phyloP scores from a whole-genome alignment of 2,329 filamentous ascomycete species.

The Proliferodiscus dingleyae region DNA sequence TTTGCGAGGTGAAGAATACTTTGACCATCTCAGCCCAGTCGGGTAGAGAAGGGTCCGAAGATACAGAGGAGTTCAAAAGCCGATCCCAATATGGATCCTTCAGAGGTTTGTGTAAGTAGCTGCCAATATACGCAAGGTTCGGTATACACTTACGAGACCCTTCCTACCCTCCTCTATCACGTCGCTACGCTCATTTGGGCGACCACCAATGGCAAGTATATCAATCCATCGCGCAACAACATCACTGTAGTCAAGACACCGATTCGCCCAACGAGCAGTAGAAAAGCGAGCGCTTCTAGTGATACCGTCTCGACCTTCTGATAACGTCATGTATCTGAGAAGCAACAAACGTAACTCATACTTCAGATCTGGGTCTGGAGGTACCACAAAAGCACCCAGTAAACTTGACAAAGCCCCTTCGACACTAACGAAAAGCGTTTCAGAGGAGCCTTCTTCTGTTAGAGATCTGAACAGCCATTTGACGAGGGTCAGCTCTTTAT shows the following conservation, averaged over 20 bases:
- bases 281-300: constrained; percentile 76
- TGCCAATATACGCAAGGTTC: constrained; percentile 24
- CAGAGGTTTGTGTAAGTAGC: constrained; percentile 1
- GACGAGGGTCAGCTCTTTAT: constrained; percentile 48
- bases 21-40: constrained; percentile 48
- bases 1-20: constrained; percentile 43
- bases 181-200: constrained; percentile 67
- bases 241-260: constrained; percentile 76
- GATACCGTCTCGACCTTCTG: constrained; percentile 41
- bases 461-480: constrained; percentile 82
- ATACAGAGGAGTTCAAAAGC: constrained; percentile 52
- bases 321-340: constrained; percentile 60
- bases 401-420: constrained; percentile 83
- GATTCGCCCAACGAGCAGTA: constrained; percentile 83
- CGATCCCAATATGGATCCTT: constrained; percentile 61
- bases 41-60: constrained; percentile 38
- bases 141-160: constrained; percentile 68
- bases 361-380: constrained; percentile 34
- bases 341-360: constrained; percentile 46
- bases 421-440: constrained; percentile 76
- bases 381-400: constrained; percentile 48
- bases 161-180: constrained; percentile 85
- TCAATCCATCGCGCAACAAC: constrained; percentile 82
- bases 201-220: constrained; percentile 70
- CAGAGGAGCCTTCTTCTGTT: constrained; percentile 69